These are phyloP conservation scores for Stevia rebaudiana DNA, from an alignment of 140 eudicot species.

Conservation along the genomic window DNA sequence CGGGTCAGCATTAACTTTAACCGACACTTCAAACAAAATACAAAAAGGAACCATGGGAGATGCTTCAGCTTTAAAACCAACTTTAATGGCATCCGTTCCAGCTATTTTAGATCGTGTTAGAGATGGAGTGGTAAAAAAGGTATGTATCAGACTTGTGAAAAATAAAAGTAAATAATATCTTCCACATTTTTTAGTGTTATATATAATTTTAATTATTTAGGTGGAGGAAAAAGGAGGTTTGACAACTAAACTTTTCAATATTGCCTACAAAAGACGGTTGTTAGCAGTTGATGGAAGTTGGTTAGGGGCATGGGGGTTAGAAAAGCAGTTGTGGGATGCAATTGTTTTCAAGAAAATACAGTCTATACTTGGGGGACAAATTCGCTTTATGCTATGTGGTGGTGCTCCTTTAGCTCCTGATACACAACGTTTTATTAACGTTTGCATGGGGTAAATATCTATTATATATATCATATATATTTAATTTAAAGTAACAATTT, in stretches of 20 bases:
- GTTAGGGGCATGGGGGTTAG: slow-evolving; percentile 94
- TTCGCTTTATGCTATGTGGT: slow-evolving; percentile 92
- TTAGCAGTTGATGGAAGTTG: slow-evolving; percentile 80
- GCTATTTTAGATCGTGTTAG: slow-evolving; percentile 95
- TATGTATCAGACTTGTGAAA: slow-evolving; percentile 19
- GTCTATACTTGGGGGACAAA: slow-evolving; percentile 77
- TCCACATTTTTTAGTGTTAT: not conserved
- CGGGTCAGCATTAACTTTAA: slow-evolving; percentile 82
- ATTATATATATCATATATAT: no score
- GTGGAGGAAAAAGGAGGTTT: slow-evolving; percentile 88
- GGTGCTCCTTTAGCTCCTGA: slow-evolving; percentile 98
- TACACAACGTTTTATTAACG: slow-evolving; percentile 80
- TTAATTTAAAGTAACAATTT: not conserved
- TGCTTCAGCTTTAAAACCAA: slow-evolving; percentile 76
- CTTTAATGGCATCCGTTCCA: slow-evolving; percentile 93
- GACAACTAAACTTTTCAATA: slow-evolving; percentile 55
- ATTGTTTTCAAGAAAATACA: slow-evolving; percentile 62
- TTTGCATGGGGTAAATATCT: slow-evolving; percentile 78
- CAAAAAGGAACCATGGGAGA: slow-evolving; percentile 95
- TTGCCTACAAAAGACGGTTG: slow-evolving; percentile 71
- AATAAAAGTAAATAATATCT: not conserved
- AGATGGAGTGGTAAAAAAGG: slow-evolving; percentile 91
- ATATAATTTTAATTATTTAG: slow-evolving; percentile 22
- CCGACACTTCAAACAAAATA: slow-evolving; percentile 85
- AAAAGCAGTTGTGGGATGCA: slow-evolving; percentile 63